Percentiles rank a stretch among this genome's conserved stretches.
Evolutionary conservation across 176 grass and related monocot genomes (phyloP).

Genomic region (Musa beccarii): DNA sequence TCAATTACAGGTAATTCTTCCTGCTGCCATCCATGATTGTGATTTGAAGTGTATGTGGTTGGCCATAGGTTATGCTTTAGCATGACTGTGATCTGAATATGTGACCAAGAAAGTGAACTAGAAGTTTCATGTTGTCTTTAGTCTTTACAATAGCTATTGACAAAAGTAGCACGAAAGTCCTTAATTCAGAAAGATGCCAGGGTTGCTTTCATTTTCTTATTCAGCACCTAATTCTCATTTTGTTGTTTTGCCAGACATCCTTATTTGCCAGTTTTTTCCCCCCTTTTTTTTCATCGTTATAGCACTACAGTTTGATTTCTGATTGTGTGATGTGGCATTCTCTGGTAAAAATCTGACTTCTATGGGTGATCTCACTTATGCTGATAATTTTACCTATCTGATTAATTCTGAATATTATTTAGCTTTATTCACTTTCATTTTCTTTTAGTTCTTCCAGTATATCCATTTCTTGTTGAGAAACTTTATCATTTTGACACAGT

Average conservation of each 20-base stretch:
- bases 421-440: not conserved
- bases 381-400: not conserved
- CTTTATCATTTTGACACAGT: not conserved
- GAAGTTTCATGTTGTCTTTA: not conserved
- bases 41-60: not conserved
- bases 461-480: not conserved
- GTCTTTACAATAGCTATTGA: not conserved
- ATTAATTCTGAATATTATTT: not conserved
- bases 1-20: constrained; percentile 65
- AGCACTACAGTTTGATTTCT: not conserved
- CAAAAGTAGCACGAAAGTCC: not conserved
- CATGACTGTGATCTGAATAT: too few relatives aligned
- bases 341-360: not conserved
- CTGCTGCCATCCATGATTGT: not conserved
- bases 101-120: too few relatives aligned
- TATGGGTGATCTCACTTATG: not conserved
- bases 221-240: not conserved
- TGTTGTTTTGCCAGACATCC: not conserved
- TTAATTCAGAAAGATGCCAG: not conserved
- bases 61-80: too few relatives aligned
- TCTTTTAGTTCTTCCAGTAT: not conserved
- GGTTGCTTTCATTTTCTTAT: not conserved
- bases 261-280: not conserved
- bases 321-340: not conserved
- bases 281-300: not conserved